A percentile compares a stretch with the other conserved stretches of the same genome.
Evolutionary conservation across 768 basidiomycete genomes (phyloP).

Genomic region (Leccinum variicolor): DNA sequence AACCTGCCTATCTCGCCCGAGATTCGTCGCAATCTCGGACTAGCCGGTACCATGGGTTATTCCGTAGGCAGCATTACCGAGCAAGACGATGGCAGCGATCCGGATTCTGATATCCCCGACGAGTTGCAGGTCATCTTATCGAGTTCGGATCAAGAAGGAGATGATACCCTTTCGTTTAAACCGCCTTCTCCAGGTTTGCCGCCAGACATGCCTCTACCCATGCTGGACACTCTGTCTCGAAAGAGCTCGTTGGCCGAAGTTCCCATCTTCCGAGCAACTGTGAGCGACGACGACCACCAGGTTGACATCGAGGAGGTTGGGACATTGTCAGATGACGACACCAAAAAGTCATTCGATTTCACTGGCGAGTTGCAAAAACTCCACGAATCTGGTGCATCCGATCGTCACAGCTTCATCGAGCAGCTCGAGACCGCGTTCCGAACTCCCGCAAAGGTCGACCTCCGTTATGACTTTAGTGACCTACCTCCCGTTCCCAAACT

Average conservation of each 20-base stretch:
- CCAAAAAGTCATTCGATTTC: conserved; percentile 81
- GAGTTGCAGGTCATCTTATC: conserved; percentile 66
- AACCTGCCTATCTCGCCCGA: conserved; percentile 45
- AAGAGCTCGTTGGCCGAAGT: conserved; percentile 20
- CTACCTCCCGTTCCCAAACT: conserved; percentile 53
- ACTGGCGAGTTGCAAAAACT: conserved; percentile 72
- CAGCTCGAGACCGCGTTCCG: conserved; percentile 78
- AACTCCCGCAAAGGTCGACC: conserved; percentile 67
- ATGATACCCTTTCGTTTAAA: conserved; percentile 39
- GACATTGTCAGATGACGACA: conserved; percentile 56
- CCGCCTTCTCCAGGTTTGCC: conserved; percentile 42
- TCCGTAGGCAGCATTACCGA: conserved; percentile 47
- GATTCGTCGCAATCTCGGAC: conserved; percentile 54
- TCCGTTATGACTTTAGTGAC: conserved; percentile 46
- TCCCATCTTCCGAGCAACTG: conserved; percentile 41
- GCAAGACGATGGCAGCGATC: conserved; percentile 54
- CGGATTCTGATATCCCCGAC: conserved; percentile 78
- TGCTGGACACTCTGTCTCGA: conserved; percentile 6
- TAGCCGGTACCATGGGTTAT: conserved; percentile 67
- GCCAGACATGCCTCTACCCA: conserved; percentile 39
- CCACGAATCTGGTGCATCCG: conserved; percentile 65
- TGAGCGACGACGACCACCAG: conserved; percentile 44
- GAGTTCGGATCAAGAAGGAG: conserved; percentile 35
- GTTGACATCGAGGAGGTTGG: conserved; percentile 40
- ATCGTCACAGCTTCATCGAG: conserved; percentile 75